phyloP scores from a whole-genome alignment of 495 filamentous ascomycete species.

The Neurospora tetraspora region DNA sequence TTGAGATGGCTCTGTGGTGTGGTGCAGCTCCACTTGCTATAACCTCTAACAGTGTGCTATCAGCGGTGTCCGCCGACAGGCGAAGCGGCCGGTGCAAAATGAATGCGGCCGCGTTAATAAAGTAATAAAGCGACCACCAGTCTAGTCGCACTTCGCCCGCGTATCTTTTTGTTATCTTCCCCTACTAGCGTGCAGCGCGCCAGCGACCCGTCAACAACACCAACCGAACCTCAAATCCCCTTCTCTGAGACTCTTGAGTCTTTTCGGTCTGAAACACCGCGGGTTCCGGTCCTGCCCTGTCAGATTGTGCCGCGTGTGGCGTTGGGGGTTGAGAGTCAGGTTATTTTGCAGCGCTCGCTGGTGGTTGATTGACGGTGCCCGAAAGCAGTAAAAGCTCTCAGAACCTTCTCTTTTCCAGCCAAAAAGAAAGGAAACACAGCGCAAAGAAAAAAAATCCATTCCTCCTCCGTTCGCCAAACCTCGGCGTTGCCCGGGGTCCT shows the following conservation, averaged over 20 bases:
- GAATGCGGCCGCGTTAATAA: background rate
- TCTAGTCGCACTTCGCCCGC: background rate
- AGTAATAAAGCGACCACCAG: background rate
- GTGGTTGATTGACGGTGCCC: background rate
- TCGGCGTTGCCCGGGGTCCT: background rate
- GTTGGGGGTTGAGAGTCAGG: background rate
- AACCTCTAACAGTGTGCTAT: background rate
- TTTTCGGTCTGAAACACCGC: background rate
- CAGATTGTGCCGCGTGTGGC: background rate
- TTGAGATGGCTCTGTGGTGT: background rate
- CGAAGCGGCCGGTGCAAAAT: background rate
- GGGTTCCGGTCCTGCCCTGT: background rate
- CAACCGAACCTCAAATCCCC: background rate
- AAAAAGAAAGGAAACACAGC: background rate
- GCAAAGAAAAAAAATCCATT: background rate
- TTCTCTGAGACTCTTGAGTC: background rate
- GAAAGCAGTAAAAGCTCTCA: background rate
- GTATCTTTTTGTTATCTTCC: background rate
- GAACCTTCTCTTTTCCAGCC: background rate
- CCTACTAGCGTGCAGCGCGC: too few relatives aligned
- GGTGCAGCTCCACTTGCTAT: background rate
- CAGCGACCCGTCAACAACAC: background rate
- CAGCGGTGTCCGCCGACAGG: background rate
- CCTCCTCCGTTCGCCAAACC: background rate
- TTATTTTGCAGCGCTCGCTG: background rate